Conservation (phyloP, 176 grass and related monocot species). For the Phoenix roebelenii region DNA sequence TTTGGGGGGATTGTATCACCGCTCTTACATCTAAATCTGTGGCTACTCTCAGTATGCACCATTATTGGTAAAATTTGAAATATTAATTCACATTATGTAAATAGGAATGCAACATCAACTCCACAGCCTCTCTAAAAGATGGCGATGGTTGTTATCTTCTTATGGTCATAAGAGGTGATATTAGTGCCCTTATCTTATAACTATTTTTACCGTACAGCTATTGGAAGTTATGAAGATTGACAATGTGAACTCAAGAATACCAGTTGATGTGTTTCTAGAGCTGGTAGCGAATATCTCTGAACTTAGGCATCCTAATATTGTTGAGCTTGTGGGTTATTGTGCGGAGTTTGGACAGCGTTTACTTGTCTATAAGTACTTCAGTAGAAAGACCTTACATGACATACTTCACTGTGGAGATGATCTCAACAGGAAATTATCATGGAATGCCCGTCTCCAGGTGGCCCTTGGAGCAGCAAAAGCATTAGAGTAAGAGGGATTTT, state of each 20-base stretch:
- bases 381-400: slow-evolving; percentile 76
- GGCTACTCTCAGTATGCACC: too few relatives aligned
- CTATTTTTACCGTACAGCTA: slow-evolving; percentile 37
- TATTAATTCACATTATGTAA: too few relatives aligned
- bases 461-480: slow-evolving; percentile 78
- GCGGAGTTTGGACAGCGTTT: slow-evolving; percentile 81
- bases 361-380: slow-evolving; percentile 79
- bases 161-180: too few relatives aligned
- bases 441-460: slow-evolving; percentile 73
- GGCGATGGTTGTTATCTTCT: too few relatives aligned
- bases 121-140: too few relatives aligned
- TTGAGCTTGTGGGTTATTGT: slow-evolving; percentile 81
- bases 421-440: slow-evolving; percentile 44
- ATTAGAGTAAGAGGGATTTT: slow-evolving; percentile 58
- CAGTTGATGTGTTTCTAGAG: slow-evolving; percentile 72
- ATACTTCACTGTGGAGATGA: slow-evolving; percentile 70
- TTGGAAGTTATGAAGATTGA: slow-evolving; percentile 94
- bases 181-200: not conserved
- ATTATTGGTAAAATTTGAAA: too few relatives aligned
- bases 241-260: slow-evolving; percentile 49
- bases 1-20: too few relatives aligned
- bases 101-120: too few relatives aligned
- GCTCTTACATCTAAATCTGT: too few relatives aligned
- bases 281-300: slow-evolving; percentile 69
- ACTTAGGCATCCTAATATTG: slow-evolving; percentile 65